These are phyloP conservation scores for Phytopythium kandeliae DNA, from an alignment of 352 stramenopile genomes.

Conservation along the genomic window DNA sequence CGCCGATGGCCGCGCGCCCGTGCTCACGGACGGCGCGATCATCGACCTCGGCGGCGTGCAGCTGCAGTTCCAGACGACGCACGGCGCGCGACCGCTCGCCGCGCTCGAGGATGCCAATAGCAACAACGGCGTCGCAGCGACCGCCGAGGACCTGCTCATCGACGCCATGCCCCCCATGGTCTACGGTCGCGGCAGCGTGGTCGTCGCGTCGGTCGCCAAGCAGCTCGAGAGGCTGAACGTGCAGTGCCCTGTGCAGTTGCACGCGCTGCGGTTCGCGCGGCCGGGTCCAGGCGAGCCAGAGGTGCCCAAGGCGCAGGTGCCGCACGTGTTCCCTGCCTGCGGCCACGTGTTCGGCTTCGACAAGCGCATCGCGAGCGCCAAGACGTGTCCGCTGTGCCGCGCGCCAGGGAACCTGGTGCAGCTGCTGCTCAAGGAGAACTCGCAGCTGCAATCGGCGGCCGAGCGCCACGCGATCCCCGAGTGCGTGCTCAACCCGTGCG, in stretches of 20 bases:
- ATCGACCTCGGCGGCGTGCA: slow-evolving; percentile 77
- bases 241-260: slow-evolving; percentile 74
- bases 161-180: slow-evolving; percentile 22
- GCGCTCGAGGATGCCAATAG: not conserved
- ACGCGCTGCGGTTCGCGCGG: slow-evolving; percentile 52
- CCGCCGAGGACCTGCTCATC: slow-evolving; percentile 9
- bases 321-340: slow-evolving; percentile 70
- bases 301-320: slow-evolving; percentile 45
- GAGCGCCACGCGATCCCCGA: slow-evolving; percentile 61
- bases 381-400: slow-evolving; percentile 65
- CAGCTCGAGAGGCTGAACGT: slow-evolving; percentile 67
- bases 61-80: slow-evolving; percentile 61
- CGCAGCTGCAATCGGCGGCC: slow-evolving; percentile 48
- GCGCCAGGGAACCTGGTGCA: slow-evolving; percentile 57
- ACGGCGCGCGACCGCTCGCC: slow-evolving; percentile 11
- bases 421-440: slow-evolving; percentile 71
- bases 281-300: slow-evolving; percentile 24
- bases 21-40: slow-evolving; percentile 64
- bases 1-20: slow-evolving; percentile 24
- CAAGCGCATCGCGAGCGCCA: slow-evolving; percentile 47
- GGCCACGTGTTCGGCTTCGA: slow-evolving; percentile 82
- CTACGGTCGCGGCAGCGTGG: slow-evolving; percentile 17
- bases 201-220: slow-evolving; percentile 43
- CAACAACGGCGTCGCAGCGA: not conserved
- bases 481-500: slow-evolving; percentile 79